Conservation (phyloP, 768 basidiomycete genomes). For the Tephrocybe sp. region DNA sequence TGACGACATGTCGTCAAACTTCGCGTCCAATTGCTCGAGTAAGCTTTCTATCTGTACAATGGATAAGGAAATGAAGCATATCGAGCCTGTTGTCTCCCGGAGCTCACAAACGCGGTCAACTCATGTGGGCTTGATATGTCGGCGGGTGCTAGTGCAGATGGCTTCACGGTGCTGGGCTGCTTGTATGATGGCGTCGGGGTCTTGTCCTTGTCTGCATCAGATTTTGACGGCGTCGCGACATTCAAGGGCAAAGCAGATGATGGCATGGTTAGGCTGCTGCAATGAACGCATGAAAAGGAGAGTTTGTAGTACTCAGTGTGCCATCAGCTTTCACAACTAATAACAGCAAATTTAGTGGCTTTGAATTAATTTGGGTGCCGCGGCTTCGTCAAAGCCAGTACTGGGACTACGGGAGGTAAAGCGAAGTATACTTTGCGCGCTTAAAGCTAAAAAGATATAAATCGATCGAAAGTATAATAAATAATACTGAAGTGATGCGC, state of each 20-base stretch:
- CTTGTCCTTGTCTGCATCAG: slow-evolving; percentile 45
- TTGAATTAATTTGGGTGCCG: too few species aligned
- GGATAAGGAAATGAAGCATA: background rate
- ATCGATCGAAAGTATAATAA: too few species aligned
- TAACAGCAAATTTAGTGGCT: background rate
- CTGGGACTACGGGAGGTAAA: too few species aligned
- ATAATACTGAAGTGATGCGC: too few species aligned
- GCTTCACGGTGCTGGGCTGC: slow-evolving; percentile 36
- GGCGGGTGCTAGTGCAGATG: slow-evolving; percentile 38
- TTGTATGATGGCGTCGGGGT: slow-evolving; percentile 49
- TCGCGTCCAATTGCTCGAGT: slow-evolving; percentile 82
- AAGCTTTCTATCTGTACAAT: slow-evolving; percentile 75
- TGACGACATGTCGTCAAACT: slow-evolving; percentile 91
- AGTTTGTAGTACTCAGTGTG: too few species aligned
- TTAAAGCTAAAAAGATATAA: too few species aligned
- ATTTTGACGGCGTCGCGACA: slow-evolving; percentile 56
- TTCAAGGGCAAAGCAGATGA: slow-evolving; percentile 69
- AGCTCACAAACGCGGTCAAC: slow-evolving; percentile 86
- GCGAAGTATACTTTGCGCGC: too few species aligned
- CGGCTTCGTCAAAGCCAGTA: too few species aligned
- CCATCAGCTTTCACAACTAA: background rate
- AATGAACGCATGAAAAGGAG: background rate
- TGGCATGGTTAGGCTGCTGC: slow-evolving; percentile 28
- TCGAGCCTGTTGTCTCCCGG: background rate
- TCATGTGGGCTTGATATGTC: slow-evolving; percentile 94